These are phyloP conservation scores for Apiospora marii DNA, from an alignment of 2,329 filamentous ascomycete species.

Conservation along the genomic window DNA sequence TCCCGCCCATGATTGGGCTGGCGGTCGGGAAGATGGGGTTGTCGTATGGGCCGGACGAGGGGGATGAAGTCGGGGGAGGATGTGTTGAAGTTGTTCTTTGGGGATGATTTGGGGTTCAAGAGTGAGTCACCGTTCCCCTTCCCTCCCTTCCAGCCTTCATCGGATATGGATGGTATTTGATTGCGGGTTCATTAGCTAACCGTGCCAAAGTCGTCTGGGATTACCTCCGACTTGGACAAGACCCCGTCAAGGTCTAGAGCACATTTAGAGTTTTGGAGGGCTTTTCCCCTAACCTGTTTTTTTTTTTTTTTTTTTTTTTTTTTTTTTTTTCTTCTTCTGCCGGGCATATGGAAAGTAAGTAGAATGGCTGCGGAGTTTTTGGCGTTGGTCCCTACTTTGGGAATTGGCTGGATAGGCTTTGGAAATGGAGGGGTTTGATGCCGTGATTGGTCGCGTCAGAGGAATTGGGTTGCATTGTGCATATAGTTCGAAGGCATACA, in stretches of 20 bases:
- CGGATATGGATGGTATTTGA: neutral
- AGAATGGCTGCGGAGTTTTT: neutral
- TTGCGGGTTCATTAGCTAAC: neutral
- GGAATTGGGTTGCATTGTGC: neutral
- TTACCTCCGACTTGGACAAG: constrained; percentile 40
- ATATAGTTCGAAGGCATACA: neutral
- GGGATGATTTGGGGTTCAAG: constrained; percentile 70
- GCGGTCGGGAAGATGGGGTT: constrained; percentile 76
- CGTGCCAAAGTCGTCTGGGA: constrained; percentile 40
- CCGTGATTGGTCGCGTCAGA: neutral
- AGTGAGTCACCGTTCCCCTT: constrained; percentile 55
- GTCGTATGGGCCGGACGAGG: constrained; percentile 63
- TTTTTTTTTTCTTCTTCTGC: too few relatives aligned
- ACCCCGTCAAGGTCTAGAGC: constrained; percentile 31
- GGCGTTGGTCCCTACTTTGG: neutral
- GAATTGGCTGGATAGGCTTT: neutral
- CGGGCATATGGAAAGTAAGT: neutral
- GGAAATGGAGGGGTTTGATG: neutral
- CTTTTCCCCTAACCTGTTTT: neutral
- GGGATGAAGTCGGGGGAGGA: constrained; percentile 69
- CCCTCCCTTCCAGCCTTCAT: neutral
- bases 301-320: too few relatives aligned
- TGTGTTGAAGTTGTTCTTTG: constrained; percentile 69
- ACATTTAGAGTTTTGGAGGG: neutral
- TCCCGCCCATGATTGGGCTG: constrained; percentile 73